These are phyloP conservation scores for Chlorencoelia australis DNA, from an alignment of 2,329 filamentous ascomycete genomes.

Conservation along the genomic window DNA sequence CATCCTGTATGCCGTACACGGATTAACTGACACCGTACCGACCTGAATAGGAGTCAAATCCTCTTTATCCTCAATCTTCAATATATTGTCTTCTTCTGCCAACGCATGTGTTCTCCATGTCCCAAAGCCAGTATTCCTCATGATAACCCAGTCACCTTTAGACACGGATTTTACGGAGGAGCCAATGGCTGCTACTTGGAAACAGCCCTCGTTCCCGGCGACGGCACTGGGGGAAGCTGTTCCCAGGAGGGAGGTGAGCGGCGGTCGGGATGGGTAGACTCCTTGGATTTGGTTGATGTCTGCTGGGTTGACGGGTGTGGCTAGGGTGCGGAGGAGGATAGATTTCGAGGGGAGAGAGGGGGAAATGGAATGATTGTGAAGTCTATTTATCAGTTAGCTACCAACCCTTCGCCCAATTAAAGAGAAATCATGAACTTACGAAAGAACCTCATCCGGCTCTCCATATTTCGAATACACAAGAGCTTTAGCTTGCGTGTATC, in stretches of 20 bases:
- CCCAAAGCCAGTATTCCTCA: conserved; percentile 71
- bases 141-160: conserved; percentile 90
- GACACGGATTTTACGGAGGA: conserved; percentile 39
- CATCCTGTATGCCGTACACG: conserved; percentile 90
- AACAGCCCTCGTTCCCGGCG: conserved; percentile 85
- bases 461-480: conserved; percentile 67
- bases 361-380: conserved; percentile 69
- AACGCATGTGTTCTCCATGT: conserved; percentile 92
- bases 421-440: conserved; percentile 31
- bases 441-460: conserved; percentile 62
- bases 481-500: conserved; percentile 78
- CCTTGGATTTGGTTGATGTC: conserved; percentile 98
- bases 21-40: conserved; percentile 85
- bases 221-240: conserved; percentile 68
- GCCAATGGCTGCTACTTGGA: conserved; percentile 71
- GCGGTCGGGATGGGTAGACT: conserved; percentile 79
- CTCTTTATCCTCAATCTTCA: conserved; percentile 59
- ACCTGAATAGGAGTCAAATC: conserved; percentile 68
- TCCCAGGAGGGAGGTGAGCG: conserved; percentile 65
- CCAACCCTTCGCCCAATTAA: neutral
- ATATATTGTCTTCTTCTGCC: conserved; percentile 47
- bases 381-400: conserved; percentile 30
- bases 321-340: conserved; percentile 77
- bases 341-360: conserved; percentile 56
- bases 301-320: conserved; percentile 88